Evolutionary conservation across 2,329 filamentous ascomycete species (phyloP), one percentile per base, ranked within the genome.

Genomic region (Pestalotiopsis sp.): DNA sequence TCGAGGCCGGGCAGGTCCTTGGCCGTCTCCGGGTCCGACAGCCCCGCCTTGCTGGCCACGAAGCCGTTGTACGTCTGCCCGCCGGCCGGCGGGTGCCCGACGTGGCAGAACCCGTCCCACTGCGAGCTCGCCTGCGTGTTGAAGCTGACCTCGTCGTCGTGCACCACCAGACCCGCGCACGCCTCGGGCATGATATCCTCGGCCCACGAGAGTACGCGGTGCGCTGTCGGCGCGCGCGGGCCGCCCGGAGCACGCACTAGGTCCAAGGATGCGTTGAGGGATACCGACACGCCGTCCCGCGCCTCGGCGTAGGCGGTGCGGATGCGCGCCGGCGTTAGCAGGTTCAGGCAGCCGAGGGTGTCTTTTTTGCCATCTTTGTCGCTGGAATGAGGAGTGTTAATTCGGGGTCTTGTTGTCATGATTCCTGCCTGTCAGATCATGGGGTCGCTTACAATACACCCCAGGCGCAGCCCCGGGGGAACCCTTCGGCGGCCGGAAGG

Each of bases 91-190:
- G 68, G 58, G 67, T 70, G 64, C 5, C 63, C 61, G 49, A 57
- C 68, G 60, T 70, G 69, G 25, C 65, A 36, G 41, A 70, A 45
- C 23, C 69, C 57, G 52, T 70, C 69, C 69, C 69, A 70, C 65
- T 70, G 69, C 7, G 61, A 69, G n/a, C 65, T 68, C 7, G 64
- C 41, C 67, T 70, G 69, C 7, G 69, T 70, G 64, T 70, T 70
- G 67, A 70, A 70, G n/a, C 52, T 58, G n/a, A 70, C 59, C 58
- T 66, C 57, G 67, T 70, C 69, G 52, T 70, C 69, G 23, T 67
- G 52, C 25, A 45, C 14, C 4, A 20, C 12, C 38, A 27, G 11
- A 45, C 31, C 27, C 23, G 36, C 45, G 57, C 56, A 31, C 12
- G 62, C 62, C 12, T 63, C 27, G n/a, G 61, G 49, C 17, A 36